A percentile compares a stretch with the other conserved stretches of the same genome.
These are phyloP conservation scores for Aspergillus amoenus DNA, from an alignment of 2,329 filamentous ascomycete species.

Conservation along the genomic window DNA sequence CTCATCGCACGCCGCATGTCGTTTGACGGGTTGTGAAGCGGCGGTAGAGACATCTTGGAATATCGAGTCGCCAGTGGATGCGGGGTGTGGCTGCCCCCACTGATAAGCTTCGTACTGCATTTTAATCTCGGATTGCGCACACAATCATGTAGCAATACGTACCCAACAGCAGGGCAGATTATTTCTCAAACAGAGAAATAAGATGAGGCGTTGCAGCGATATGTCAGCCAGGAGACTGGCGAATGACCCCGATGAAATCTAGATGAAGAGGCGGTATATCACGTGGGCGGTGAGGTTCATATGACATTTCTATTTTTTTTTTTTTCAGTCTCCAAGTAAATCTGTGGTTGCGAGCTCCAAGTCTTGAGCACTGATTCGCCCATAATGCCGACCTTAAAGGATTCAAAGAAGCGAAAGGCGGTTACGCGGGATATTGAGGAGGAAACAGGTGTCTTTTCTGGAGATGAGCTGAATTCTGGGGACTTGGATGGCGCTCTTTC, in stretches of 20 bases:
- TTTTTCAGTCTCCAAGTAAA: constrained; percentile 15
- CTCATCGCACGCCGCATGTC: constrained; percentile 50
- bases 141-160: not conserved
- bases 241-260: constrained; percentile 19
- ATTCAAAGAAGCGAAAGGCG: constrained; percentile 65
- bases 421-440: constrained; percentile 54
- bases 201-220: not conserved
- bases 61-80: constrained; percentile 8
- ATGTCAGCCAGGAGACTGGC: not conserved
- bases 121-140: not conserved
- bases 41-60: constrained; percentile 7
- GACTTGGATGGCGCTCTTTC: constrained; percentile 45
- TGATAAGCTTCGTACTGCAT: constrained; percentile 15
- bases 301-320: constrained; percentile 7
- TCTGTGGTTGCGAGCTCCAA: not conserved
- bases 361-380: not conserved
- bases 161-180: not conserved
- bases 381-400: constrained; percentile 38
- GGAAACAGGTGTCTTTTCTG: constrained; percentile 53
- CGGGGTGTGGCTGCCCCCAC: constrained; percentile 10
- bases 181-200: constrained; percentile 15
- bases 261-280: constrained; percentile 29
- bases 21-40: constrained; percentile 33
- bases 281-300: constrained; percentile 37
- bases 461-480: constrained; percentile 56